A percentile compares a stretch with the other conserved stretches of the same genome.
phyloP scores from a whole-genome alignment of 2,329 filamentous ascomycete species.

The Diaporthe eres region DNA sequence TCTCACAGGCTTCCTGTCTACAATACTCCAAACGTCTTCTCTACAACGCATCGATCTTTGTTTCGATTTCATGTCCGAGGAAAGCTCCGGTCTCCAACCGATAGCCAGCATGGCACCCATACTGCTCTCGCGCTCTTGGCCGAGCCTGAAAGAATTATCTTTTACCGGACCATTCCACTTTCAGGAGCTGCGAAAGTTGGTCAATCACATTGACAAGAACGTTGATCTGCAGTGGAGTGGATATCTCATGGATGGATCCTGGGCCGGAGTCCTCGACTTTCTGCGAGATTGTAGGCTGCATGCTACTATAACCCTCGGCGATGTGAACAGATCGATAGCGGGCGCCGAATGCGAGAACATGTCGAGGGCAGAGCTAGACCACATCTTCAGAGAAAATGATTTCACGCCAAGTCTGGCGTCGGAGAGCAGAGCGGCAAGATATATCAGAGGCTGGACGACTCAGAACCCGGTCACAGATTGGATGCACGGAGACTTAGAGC shows the following conservation, averaged over 20 bases:
- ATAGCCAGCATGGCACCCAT: neutral
- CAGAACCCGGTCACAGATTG: neutral
- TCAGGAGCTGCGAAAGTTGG: neutral
- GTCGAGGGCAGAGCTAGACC: neutral
- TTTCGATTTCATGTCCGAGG: neutral
- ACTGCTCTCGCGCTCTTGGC: neutral
- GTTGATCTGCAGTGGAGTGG: neutral
- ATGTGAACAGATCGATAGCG: neutral
- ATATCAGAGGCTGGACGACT: neutral
- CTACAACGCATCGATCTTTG: neutral
- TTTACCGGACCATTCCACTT: neutral
- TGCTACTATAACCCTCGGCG: neutral
- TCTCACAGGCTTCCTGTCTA: neutral
- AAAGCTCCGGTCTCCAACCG: neutral
- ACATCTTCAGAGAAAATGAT: neutral
- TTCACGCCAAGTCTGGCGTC: neutral
- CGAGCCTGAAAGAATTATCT: neutral
- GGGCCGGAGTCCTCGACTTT: neutral
- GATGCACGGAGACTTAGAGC: neutral
- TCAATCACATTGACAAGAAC: neutral
- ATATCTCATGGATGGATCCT: neutral
- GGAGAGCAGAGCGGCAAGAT: neutral
- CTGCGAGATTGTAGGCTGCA: neutral
- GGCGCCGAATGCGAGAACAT: neutral
- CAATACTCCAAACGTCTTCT: neutral